Evolutionary conservation across 306 rosid genomes (phyloP).

Genomic region (Albizia julibrissin): DNA sequence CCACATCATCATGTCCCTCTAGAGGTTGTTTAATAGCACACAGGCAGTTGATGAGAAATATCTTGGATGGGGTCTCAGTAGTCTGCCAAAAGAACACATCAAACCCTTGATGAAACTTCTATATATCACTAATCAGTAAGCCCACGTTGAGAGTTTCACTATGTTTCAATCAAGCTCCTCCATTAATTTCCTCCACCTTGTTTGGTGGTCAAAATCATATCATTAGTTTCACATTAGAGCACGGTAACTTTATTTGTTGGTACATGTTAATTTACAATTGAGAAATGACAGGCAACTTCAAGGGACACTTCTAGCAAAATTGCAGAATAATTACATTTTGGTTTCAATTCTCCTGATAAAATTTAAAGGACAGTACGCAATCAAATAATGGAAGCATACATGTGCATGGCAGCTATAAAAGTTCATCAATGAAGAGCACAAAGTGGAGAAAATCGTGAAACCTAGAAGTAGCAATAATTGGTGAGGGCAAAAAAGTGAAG

Average conservation of each 20-base stretch:
- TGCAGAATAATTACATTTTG: slow-evolving; percentile 11
- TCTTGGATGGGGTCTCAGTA: slow-evolving; percentile 84
- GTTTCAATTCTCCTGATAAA: slow-evolving; percentile 3
- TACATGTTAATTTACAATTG: background rate
- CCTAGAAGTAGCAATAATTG: slow-evolving; percentile 21
- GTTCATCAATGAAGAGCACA: slow-evolving; percentile 5
- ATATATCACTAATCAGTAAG: background rate
- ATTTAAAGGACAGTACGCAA: background rate
- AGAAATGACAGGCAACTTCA: background rate
- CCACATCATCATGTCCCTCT: slow-evolving; percentile 74
- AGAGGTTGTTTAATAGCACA: slow-evolving; percentile 87
- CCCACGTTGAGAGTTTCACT: background rate
- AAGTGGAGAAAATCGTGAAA: slow-evolving; percentile 19
- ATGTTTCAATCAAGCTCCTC: background rate
- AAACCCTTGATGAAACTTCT: slow-evolving; percentile 7
- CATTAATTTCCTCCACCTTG: slow-evolving; percentile 22
- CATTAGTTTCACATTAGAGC: background rate
- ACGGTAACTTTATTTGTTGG: slow-evolving; percentile 18
- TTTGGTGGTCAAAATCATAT: background rate
- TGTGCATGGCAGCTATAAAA: background rate
- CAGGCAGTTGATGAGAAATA: slow-evolving; percentile 89
- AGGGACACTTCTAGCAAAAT: background rate
- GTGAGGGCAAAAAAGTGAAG: slow-evolving; percentile 22
- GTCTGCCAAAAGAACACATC: slow-evolving; percentile 59
- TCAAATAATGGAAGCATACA: background rate